phyloP scores from a whole-genome alignment of 768 basidiomycete species.

The Trametes villosa region DNA sequence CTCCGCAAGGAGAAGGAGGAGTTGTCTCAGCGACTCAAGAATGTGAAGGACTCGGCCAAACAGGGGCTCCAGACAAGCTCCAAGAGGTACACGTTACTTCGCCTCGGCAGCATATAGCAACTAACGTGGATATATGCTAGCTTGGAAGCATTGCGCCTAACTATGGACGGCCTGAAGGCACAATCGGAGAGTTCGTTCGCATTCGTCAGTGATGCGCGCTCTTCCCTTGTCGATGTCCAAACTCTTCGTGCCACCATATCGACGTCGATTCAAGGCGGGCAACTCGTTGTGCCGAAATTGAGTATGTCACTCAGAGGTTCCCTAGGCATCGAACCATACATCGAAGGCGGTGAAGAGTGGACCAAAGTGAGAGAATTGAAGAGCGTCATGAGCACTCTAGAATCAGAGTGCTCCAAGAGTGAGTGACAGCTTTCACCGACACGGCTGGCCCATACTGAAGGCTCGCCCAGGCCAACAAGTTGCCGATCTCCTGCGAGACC shows the following conservation, averaged over 20 bases:
- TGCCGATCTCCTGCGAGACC: constrained; percentile 51
- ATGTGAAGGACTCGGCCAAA: constrained; percentile 31
- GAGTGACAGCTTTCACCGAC: neutral
- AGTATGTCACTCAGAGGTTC: neutral
- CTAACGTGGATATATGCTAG: constrained; percentile 20
- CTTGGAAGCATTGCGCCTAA: constrained; percentile 20
- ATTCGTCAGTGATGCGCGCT: constrained; percentile 23
- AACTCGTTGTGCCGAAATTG: neutral
- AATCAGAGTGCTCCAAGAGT: constrained; percentile 30
- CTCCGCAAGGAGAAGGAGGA: constrained; percentile 32
- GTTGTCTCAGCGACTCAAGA: constrained; percentile 24
- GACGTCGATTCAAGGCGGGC: constrained; percentile 24
- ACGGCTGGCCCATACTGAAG: neutral
- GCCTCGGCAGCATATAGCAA: neutral
- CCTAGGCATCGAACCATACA: constrained; percentile 28
- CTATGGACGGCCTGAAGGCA: constrained; percentile 28
- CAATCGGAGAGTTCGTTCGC: constrained; percentile 30
- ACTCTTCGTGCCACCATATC: constrained; percentile 25
- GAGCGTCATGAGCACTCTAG: constrained; percentile 23
- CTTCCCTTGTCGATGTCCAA: constrained; percentile 26
- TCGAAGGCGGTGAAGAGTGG: constrained; percentile 26
- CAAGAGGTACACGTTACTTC: constrained; percentile 20
- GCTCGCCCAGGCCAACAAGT: constrained; percentile 48
- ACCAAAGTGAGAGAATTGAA: constrained; percentile 17
- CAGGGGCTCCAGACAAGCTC: constrained; percentile 29